phyloP scores from a whole-genome alignment of 75 land plant genomes.

The Gnetum montanum region DNA sequence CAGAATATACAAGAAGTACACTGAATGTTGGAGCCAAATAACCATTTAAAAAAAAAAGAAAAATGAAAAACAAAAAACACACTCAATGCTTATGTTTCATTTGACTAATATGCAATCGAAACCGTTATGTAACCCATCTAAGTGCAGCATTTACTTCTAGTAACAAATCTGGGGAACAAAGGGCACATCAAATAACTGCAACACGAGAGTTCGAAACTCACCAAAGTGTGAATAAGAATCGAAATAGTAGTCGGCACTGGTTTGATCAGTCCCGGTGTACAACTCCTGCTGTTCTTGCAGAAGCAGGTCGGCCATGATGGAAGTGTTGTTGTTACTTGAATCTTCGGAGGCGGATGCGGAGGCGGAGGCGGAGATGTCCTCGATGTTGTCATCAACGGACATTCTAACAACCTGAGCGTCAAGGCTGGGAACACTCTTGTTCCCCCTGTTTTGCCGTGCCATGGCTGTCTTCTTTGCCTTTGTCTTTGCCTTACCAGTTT shows the following conservation, averaged over 20 bases:
- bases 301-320: neutral
- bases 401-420: slow-evolving; percentile 9
- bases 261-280: slow-evolving; percentile 44
- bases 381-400: slow-evolving; percentile 2
- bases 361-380: too few species aligned
- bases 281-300: neutral
- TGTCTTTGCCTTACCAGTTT: neutral
- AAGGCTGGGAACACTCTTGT: slow-evolving; percentile 1
- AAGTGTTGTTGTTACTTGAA: slow-evolving; percentile 1
- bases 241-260: slow-evolving; percentile 98
- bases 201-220: slow-evolving; percentile 14
- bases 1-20: too few species aligned
- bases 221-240: slow-evolving; percentile 99
- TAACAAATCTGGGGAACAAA: neutral
- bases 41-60: too few species aligned
- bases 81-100: too few species aligned
- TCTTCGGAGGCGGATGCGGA: too few species aligned
- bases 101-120: too few species aligned
- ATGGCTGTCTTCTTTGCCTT: neutral
- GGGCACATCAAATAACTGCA: neutral
- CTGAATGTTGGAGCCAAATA: too few species aligned
- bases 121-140: too few species aligned
- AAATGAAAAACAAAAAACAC: too few species aligned
- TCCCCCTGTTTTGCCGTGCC: neutral
- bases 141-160: too few species aligned